Conservation (phyloP, 1,284 basidiomycete species). For the Ustilago esculenta region DNA sequence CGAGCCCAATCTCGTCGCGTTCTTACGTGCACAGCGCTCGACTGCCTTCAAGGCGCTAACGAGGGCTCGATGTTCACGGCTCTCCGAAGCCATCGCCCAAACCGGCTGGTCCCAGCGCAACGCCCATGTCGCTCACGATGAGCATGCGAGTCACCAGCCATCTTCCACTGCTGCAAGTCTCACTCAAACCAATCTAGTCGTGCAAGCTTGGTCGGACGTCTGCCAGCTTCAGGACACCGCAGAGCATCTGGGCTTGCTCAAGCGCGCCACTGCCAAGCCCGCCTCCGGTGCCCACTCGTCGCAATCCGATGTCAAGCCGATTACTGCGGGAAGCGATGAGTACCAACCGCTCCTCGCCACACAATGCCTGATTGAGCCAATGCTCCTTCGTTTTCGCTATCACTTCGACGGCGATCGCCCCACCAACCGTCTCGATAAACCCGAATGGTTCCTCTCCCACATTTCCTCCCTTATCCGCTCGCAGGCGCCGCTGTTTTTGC, state of each 20-base stretch:
- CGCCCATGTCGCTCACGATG: slow-evolving; percentile 1
- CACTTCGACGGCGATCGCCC: slow-evolving; percentile 88
- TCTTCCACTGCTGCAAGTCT: slow-evolving; percentile 3
- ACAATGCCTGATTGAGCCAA: slow-evolving; percentile 83
- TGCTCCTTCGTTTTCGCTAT: slow-evolving; percentile 89
- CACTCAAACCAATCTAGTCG: slow-evolving; percentile 12
- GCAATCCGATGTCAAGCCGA: not conserved
- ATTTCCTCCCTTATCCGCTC: slow-evolving; percentile 74
- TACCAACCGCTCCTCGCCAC: slow-evolving; percentile 68
- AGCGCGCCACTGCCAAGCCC: slow-evolving; percentile 26
- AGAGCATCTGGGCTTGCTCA: slow-evolving; percentile 37
- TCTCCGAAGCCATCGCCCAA: slow-evolving; percentile 33
- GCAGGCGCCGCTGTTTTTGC: slow-evolving; percentile 76
- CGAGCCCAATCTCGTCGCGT: slow-evolving; percentile 31
- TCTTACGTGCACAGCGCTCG: slow-evolving; percentile 45
- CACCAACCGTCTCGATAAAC: slow-evolving; percentile 93
- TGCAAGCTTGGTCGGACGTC: slow-evolving; percentile 50
- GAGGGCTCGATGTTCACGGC: slow-evolving; percentile 11
- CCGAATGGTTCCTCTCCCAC: slow-evolving; percentile 96
- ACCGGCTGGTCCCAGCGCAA: slow-evolving; percentile 35
- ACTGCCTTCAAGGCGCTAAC: slow-evolving; percentile 36
- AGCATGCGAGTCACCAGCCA: not conserved
- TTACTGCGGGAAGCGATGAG: slow-evolving; percentile 47
- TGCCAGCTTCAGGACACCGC: slow-evolving; percentile 55
- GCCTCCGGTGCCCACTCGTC: not conserved